phyloP scores from a whole-genome alignment of 2,329 filamentous ascomycete genomes.

The Aspergillus bombycis region DNA sequence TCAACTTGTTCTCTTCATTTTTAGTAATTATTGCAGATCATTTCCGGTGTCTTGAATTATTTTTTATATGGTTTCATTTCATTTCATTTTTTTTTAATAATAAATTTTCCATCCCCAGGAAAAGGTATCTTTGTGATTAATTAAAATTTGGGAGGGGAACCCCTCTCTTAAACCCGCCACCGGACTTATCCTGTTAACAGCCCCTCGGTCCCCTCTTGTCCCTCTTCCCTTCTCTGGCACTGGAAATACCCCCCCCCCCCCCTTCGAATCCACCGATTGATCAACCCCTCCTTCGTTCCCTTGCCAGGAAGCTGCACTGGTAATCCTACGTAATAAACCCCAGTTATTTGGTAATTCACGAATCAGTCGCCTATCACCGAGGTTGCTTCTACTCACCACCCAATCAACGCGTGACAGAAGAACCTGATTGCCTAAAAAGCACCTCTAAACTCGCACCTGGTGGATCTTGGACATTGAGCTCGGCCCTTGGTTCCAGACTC shows the following conservation, averaged over 20 bases:
- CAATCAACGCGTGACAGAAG: conserved; percentile 5
- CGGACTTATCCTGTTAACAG: conserved; percentile 8
- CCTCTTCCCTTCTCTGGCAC: background rate
- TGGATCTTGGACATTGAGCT: conserved; percentile 17
- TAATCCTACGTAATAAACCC: conserved; percentile 10
- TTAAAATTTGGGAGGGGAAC: background rate
- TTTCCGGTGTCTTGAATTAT: background rate
- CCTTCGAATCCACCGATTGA: conserved; percentile 5
- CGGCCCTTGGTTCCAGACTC: conserved; percentile 22
- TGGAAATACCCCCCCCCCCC: background rate
- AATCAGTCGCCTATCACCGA: conserved; percentile 11
- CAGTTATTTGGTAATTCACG: conserved; percentile 10
- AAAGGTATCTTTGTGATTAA: conserved; percentile 1
- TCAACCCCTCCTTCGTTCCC: conserved; percentile 15
- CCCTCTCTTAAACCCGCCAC: conserved; percentile 14
- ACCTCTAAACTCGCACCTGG: conserved; percentile 3
- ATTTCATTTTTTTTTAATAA: background rate
- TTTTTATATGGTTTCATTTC: background rate
- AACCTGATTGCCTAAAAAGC: conserved; percentile 14
- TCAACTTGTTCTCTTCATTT: conserved; percentile 14
- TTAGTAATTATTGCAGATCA: conserved; percentile 10
- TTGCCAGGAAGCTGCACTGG: conserved; percentile 6
- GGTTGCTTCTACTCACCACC: background rate
- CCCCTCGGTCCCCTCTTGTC: conserved; percentile 19
- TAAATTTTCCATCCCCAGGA: background rate